These are phyloP conservation scores for Brassica balearica DNA, from an alignment of 441 rosid species.

Conservation along the genomic window DNA sequence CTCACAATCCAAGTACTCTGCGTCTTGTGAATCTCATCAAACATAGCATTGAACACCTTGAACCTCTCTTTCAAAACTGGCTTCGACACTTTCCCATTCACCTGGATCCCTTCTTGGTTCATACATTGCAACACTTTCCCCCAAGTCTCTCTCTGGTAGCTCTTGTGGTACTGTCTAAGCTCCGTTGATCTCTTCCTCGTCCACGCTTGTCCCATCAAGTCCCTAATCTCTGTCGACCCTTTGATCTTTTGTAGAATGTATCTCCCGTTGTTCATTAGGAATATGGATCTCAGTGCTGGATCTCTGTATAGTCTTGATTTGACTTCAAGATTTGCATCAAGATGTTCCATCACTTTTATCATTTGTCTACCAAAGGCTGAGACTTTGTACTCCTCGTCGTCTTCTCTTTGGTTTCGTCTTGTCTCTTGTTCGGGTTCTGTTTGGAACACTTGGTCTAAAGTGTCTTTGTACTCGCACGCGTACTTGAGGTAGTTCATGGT, in stretches of 20 bases:
- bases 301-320: conserved; percentile 50
- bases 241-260: conserved; percentile 81
- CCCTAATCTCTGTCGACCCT: conserved; percentile 65
- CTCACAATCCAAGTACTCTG: conserved; percentile 90
- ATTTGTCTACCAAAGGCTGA: conserved; percentile 41
- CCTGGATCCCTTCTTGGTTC: conserved; percentile 70
- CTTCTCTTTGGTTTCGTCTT: background rate
- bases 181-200: conserved; percentile 68
- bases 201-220: conserved; percentile 54
- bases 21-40: conserved; percentile 87
- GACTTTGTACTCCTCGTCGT: background rate
- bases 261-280: conserved; percentile 88
- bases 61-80: conserved; percentile 79
- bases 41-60: conserved; percentile 69
- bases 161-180: conserved; percentile 71
- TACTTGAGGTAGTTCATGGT: conserved; percentile 78
- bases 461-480: conserved; percentile 70
- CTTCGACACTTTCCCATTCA: conserved; percentile 77
- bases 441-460: conserved; percentile 62
- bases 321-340: conserved; percentile 52
- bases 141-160: conserved; percentile 89
- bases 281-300: conserved; percentile 55
- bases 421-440: background rate
- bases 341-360: conserved; percentile 54
- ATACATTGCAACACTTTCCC: conserved; percentile 64